Percentiles rank a stretch among this genome's conserved stretches.
Conservation (phyloP, 768 basidiomycete species). For the Termitomyces sp. region DNA sequence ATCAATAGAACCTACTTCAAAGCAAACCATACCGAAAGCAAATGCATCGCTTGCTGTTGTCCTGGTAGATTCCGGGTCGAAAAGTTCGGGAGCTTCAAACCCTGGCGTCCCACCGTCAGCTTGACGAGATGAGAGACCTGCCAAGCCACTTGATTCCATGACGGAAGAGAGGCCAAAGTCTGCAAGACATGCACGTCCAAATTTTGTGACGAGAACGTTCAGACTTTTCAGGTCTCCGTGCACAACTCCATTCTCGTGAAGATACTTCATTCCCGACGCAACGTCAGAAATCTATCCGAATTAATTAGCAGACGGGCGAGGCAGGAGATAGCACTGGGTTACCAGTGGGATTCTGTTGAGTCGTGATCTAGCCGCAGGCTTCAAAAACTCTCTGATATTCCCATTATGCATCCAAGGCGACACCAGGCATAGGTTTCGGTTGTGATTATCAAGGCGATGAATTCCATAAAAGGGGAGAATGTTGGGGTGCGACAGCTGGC, state of each 20-base stretch:
- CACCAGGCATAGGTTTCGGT: slow-evolving; percentile 22
- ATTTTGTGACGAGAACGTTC: not conserved
- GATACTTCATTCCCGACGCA: slow-evolving; percentile 24
- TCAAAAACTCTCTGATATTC: slow-evolving; percentile 20
- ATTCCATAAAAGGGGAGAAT: slow-evolving; percentile 34
- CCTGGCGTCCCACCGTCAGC: slow-evolving; percentile 19
- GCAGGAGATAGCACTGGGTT: not conserved
- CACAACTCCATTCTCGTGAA: slow-evolving; percentile 28
- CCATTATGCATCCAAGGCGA: slow-evolving; percentile 33
- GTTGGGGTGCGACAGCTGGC: slow-evolving; percentile 6
- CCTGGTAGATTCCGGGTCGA: slow-evolving; percentile 10
- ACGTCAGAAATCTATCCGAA: slow-evolving; percentile 21
- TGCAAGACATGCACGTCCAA: slow-evolving; percentile 33
- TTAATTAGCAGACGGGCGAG: not conserved
- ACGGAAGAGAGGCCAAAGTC: slow-evolving; percentile 40
- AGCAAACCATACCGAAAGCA: slow-evolving; percentile 3
- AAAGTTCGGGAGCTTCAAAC: slow-evolving; percentile 29
- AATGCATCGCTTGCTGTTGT: not conserved
- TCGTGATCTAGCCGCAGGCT: not conserved
- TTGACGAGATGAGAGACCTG: slow-evolving; percentile 8
- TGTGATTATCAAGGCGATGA: slow-evolving; percentile 17
- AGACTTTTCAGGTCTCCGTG: slow-evolving; percentile 44
- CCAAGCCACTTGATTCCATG: slow-evolving; percentile 9
- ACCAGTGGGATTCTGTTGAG: slow-evolving; percentile 3
- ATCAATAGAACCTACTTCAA: not conserved